Base-by-base conservation (phyloP, 2,329 filamentous ascomycete species). In the Trichoderma oligosporum region DNA sequence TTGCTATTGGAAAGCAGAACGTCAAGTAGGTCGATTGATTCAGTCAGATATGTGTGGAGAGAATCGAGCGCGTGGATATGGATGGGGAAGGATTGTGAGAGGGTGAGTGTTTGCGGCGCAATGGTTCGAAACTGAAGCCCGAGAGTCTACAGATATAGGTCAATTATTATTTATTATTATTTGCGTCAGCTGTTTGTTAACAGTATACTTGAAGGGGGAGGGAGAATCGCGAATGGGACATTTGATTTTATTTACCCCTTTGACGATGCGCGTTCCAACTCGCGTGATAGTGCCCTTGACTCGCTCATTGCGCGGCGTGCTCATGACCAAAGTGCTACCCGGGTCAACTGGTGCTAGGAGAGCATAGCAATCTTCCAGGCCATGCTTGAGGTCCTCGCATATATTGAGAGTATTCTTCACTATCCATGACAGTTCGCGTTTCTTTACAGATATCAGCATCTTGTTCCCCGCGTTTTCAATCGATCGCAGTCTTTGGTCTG, bases 231-330 rank as follows among this genome's bases (percentile, higher is more conserved):
- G n/a, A n/a, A n/a, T n/a, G n/a, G n/a, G n/a, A n/a, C n/a, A n/a
- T n/a, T n/a, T n/a, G n/a, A n/a, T n/a, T n/a, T n/a, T 5, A 80
- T 86, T 65, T 78, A 92, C 89, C 63, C 91, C 93, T 71, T 96
- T 96, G 61, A 96, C 87, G 62, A 99, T 87, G 51, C 88, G 85
- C n/a, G 90, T 90, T 36, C 94, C 94, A 33, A 96, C 84, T 54
- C 94, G 84, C 1, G 93, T 97, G 60, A 97, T 84, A 65, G 91
- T 89, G 16, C 94, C 94, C 72, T 99, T 99, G 61, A 97, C 85
- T 63, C 83, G 85, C 75, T 99, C 94, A 56, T 90, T 93, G 56
- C 92, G 84, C 56, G 88, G 82, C 12, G 92, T 95, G 61, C 89
- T 94, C 63, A 99, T 81, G 27, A 94, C 92, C 25, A 99, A 83